Conservation (phyloP, 1,284 basidiomycete genomes). For the Boletellus deceptivus region DNA sequence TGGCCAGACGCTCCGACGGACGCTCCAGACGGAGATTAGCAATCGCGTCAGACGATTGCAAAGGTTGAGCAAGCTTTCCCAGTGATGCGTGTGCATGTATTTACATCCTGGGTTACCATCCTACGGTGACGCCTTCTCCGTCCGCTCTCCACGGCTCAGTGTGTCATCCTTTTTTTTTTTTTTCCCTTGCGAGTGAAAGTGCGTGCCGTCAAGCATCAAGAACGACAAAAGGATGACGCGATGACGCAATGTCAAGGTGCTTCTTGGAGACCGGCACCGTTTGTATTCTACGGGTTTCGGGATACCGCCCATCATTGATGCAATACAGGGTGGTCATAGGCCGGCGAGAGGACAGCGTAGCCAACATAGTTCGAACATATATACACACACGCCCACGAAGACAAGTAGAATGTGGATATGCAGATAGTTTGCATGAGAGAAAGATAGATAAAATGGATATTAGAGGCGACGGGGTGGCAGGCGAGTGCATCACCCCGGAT, state of each 20-base stretch:
- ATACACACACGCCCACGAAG: slow-evolving; percentile 9
- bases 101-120: not conserved
- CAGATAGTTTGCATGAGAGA: slow-evolving; percentile 20
- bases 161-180: no score
- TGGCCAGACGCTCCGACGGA: slow-evolving; percentile 39
- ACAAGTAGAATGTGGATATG: slow-evolving; percentile 19
- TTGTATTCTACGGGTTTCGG: not conserved
- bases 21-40: slow-evolving; percentile 56
- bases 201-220: no score
- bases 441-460: slow-evolving; percentile 16
- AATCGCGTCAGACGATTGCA: slow-evolving; percentile 63
- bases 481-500: slow-evolving; percentile 22
- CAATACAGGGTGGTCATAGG: slow-evolving; percentile 28
- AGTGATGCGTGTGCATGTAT: slow-evolving; percentile 9
- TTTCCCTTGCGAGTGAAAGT: no score
- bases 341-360: slow-evolving; percentile 2
- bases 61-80: slow-evolving; percentile 43
- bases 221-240: no score
- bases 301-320: slow-evolving; percentile 7
- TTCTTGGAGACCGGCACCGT: not conserved
- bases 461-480: slow-evolving; percentile 4
- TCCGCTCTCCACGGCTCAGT: no score
- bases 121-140: not conserved
- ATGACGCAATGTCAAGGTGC: not conserved
- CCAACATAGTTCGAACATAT: slow-evolving; percentile 9